phyloP scores from a whole-genome alignment of 2,329 filamentous ascomycete genomes.

The Colletotrichum liriopes region DNA sequence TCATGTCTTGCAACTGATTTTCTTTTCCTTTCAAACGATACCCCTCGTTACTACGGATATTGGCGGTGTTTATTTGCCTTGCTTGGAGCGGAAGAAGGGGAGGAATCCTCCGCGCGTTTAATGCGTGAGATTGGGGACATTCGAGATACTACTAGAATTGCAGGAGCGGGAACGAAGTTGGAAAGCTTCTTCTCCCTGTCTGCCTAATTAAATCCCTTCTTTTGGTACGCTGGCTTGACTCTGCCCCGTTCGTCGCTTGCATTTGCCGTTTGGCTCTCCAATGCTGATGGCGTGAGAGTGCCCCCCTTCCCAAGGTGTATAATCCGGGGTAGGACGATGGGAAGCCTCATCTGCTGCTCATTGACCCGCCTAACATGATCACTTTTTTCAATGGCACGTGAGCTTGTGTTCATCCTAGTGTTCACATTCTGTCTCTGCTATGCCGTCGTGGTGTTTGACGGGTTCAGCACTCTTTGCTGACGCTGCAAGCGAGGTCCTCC shows the following conservation, averaged over 20 bases:
- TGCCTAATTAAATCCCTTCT: slow-evolving; percentile 33
- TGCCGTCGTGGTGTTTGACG: neutral
- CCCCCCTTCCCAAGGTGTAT: neutral
- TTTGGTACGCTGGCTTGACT: slow-evolving; percentile 9
- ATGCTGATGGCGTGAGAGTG: neutral
- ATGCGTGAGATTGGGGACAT: neutral
- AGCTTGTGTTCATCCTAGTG: neutral
- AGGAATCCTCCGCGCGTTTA: neutral
- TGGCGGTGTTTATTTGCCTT: neutral
- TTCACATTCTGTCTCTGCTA: too few species aligned
- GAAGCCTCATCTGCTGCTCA: neutral
- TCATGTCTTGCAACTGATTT: neutral
- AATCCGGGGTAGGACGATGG: neutral
- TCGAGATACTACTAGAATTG: slow-evolving; percentile 6
- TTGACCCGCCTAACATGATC: neutral
- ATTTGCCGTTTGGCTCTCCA: neutral
- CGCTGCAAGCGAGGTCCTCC: neutral
- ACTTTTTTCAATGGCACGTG: neutral
- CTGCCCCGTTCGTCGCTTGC: too few species aligned
- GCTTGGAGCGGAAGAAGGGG: neutral
- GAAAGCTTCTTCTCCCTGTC: neutral
- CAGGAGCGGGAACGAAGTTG: neutral
- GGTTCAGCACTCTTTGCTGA: neutral
- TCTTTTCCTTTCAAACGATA: slow-evolving; percentile 31
- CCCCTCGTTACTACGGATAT: slow-evolving; percentile 31